Conservation (phyloP, 441 rosid genomes). For the Aleurites moluccanus region DNA sequence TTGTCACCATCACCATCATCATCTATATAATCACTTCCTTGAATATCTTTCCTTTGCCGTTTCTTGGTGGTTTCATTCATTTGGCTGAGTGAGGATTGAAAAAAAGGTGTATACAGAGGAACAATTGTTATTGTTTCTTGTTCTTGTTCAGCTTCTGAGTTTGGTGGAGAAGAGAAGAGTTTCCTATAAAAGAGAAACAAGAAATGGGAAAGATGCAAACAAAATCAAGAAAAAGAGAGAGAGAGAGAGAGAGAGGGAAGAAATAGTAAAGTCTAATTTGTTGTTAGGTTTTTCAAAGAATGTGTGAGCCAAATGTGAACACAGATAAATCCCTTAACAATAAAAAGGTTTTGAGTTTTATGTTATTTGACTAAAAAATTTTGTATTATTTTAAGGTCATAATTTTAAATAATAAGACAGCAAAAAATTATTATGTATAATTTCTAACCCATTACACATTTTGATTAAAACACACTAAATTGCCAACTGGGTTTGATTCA, state of each 20-base stretch:
- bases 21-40: constrained; percentile 5
- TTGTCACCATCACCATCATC: constrained; percentile 30
- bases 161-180: neutral
- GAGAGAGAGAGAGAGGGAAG: neutral
- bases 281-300: constrained; percentile 2
- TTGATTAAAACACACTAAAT: neutral
- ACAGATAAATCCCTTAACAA: constrained; percentile 11
- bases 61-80: constrained; percentile 39
- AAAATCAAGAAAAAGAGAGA: neutral
- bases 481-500: neutral
- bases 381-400: too few relatives aligned
- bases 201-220: neutral
- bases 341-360: neutral
- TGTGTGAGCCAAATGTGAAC: constrained; percentile 31
- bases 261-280: constrained; percentile 3
- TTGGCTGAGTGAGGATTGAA: neutral
- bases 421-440: neutral
- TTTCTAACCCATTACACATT: constrained; percentile 1
- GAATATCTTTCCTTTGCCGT: constrained; percentile 22
- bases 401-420: neutral
- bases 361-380: neutral
- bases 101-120: neutral
- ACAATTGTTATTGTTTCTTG: too few relatives aligned
- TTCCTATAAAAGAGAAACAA: constrained; percentile 27
- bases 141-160: neutral